Base-by-base conservation (phyloP, 805 yeast genomes). In the Lipomyces japonicus region DNA sequence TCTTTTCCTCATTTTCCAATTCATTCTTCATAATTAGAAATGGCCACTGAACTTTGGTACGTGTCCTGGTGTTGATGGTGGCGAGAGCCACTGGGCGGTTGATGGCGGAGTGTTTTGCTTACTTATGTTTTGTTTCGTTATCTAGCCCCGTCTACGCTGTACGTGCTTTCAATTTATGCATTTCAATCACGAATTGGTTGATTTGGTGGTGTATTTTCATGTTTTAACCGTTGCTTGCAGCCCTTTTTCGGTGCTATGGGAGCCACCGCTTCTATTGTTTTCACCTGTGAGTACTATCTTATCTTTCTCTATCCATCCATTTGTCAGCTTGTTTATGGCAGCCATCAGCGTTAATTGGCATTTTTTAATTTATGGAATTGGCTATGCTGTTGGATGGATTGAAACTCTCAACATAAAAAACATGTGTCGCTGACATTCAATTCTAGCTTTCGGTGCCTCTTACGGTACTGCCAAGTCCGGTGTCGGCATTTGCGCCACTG, bases 191-290 rank as follows among this genome's bases (percentile, higher is more conserved):
- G 41, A 25, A 7, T 34, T 19, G 39, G 31, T 10, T 24, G 38
- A 12, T 3, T n/a, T 7, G 4, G 12, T 19, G 21, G 25, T 24
- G 38, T 16, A 25, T 9, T 31, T 35, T 12, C 14, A 21, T 37
- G 21, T n/a, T 18, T 46, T 39, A 19, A 22, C 35, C 21, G 12
- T 12, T 16, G 18, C 14, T 30, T 14, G 42, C 75, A 79, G 71
- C 98, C 99, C 70, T 93, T 93, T 79, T 93, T 93, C 73, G 99
- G 99, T 67, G 91, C 97, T 62, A 87, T 93, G 68, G 99, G 99
- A 70, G 95, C 98, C 79, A 95, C 98, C 52, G 88, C 97, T 47
- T 97, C 99, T 71, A 93, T 93, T 68, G 88, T 95, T 68, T 93
- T 93, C 81, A 90, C 98, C 71, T 88, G 96, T 57, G 28, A 30